Evolutionary conservation across 179 eudicot genomes (phyloP).

Genomic region (Nepenthes alata): DNA sequence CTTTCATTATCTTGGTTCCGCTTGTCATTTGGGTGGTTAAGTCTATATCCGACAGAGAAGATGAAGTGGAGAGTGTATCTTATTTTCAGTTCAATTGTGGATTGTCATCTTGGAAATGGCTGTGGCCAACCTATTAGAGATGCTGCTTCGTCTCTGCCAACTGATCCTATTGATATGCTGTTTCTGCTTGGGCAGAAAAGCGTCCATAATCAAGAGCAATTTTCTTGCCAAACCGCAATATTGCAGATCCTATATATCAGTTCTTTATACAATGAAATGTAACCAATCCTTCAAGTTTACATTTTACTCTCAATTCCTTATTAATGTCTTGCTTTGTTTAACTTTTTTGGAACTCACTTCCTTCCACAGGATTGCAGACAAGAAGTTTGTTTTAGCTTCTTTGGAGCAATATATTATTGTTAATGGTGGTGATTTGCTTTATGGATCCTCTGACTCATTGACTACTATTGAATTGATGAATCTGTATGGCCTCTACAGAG

Average conservation of each 20-base stretch:
- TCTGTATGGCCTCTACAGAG: conserved; percentile 65
- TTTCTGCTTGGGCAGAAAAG: conserved; percentile 81
- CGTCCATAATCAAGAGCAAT: conserved; percentile 35
- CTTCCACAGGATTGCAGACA: conserved; percentile 63
- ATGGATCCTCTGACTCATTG: conserved; percentile 25
- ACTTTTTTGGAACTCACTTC: conserved; percentile 8
- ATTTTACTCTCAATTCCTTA: conserved; percentile 4
- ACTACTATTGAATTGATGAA: conserved; percentile 36
- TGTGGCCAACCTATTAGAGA: conserved; percentile 59
- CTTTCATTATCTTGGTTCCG: conserved; percentile 79
- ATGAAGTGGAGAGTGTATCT: conserved; percentile 65
- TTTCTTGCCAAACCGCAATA: conserved; percentile 67
- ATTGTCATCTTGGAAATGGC: conserved; percentile 48
- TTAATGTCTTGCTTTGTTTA: background rate
- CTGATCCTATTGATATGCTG: conserved; percentile 78
- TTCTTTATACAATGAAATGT: conserved; percentile 76
- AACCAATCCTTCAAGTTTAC: conserved; percentile 7
- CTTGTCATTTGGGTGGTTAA: conserved; percentile 69
- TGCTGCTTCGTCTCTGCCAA: conserved; percentile 59
- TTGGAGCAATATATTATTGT: conserved; percentile 84
- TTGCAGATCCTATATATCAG: conserved; percentile 56
- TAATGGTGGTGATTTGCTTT: conserved; percentile 39
- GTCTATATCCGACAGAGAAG: conserved; percentile 65
- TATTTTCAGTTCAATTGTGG: conserved; percentile 58
- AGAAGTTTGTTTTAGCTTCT: conserved; percentile 70